Percentiles rank a stretch among this genome's conserved stretches.
phyloP scores from a whole-genome alignment of 2,329 filamentous ascomycete species.

The Colletotrichum brevisporum region DNA sequence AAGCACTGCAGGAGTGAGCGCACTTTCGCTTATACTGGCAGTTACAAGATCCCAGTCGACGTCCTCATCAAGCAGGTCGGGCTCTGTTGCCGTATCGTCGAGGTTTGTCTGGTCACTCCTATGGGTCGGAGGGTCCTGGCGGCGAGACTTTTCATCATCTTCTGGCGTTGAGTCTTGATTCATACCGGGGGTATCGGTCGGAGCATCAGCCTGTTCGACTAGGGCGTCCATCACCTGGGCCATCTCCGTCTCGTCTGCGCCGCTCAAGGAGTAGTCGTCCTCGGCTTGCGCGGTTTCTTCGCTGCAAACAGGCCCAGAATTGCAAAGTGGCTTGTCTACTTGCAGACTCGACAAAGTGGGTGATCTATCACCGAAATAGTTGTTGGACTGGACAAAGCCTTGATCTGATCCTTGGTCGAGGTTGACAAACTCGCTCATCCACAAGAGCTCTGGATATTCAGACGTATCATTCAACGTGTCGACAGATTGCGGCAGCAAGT shows the following conservation, averaged over 20 bases:
- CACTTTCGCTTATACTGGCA: neutral
- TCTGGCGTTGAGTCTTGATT: neutral
- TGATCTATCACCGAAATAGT: neutral
- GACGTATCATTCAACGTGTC: neutral
- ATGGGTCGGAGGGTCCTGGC: neutral
- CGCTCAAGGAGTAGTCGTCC: conserved; percentile 12
- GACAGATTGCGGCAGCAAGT: neutral
- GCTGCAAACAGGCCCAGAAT: neutral
- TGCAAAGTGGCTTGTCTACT: neutral
- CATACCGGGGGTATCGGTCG: neutral
- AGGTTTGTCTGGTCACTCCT: neutral
- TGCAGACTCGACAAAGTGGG: neutral
- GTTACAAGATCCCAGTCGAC: conserved; percentile 57
- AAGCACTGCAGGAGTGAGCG: neutral
- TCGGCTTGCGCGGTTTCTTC: neutral
- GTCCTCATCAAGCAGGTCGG: conserved; percentile 53
- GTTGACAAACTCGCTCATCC: conserved; percentile 31
- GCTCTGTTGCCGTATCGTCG: neutral
- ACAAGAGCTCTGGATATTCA: neutral
- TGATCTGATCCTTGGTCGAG: neutral
- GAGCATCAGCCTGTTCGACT: neutral
- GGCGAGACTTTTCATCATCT: neutral
- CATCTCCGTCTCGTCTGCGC: conserved; percentile 27
- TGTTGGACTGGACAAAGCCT: neutral
- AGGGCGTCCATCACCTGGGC: neutral